Percentiles rank a stretch among this genome's conserved stretches.
Conservation (phyloP, 2,329 filamentous ascomycete species). For the Fusarium goolgardi region DNA sequence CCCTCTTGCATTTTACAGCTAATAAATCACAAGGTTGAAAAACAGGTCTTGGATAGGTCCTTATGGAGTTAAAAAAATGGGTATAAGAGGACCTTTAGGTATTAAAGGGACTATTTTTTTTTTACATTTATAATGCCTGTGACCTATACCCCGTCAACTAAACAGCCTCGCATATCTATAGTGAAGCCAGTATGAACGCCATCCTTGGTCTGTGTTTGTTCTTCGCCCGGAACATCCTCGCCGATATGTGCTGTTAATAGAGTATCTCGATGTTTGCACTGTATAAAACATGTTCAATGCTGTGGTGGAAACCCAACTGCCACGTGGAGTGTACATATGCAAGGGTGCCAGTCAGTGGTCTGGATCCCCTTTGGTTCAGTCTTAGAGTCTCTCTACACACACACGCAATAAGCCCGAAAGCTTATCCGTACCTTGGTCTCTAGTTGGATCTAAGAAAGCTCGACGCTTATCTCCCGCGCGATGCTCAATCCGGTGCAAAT, state of each 20-base stretch:
- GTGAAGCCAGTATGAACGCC: background rate
- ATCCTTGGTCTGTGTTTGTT: background rate
- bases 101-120: too few relatives aligned
- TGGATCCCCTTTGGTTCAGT: background rate
- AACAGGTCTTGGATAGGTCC: too few relatives aligned
- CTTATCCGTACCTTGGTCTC: background rate
- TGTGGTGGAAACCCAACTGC: slow-evolving; percentile 14
- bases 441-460: background rate
- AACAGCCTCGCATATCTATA: background rate
- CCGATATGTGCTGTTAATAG: background rate
- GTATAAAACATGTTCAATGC: background rate
- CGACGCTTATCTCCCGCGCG: background rate
- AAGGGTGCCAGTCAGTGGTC: slow-evolving; percentile 30
- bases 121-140: too few relatives aligned
- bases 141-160: background rate
- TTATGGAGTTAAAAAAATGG: too few relatives aligned
- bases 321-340: slow-evolving; percentile 41
- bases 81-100: too few relatives aligned
- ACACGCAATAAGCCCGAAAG: slow-evolving; percentile 3
- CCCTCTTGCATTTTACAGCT: too few relatives aligned
- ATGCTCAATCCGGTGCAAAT: slow-evolving; percentile 22
- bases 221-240: background rate
- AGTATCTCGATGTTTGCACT: background rate
- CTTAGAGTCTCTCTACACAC: background rate
- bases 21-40: too few relatives aligned